Base-by-base conservation (phyloP, 2,329 filamentous ascomycete genomes). In the Pseudogymnoascus pannorum region DNA sequence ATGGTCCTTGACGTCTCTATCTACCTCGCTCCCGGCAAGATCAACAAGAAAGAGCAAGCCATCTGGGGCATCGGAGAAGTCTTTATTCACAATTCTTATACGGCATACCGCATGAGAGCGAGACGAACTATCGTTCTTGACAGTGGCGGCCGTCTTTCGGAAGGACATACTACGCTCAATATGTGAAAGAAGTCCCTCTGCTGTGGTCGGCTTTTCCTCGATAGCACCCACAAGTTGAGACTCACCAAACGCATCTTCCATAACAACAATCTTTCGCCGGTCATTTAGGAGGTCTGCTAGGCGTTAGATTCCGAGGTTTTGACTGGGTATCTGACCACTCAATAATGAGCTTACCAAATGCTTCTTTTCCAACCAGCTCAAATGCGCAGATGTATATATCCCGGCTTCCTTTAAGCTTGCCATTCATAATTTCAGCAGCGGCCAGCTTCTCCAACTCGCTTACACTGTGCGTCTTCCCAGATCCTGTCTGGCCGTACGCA, bases 381-480 rank as follows among this genome's bases (percentile, higher is more conserved):
- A 96, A 87, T 74, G 92, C 96, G 8, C 92, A 96, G 29, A 92
- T 84, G 5, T 93, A 93, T 64, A 97, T 96, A 61, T 97, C 80
- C 3, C 93, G 92, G 0, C 91, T 89, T 66, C 93, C 84, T 18
- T 92, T 87, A 3, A 87, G 78, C 2, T 80, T 84, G 48, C 93
- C 93, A 91, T 96, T 96, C 83, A 87, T 97, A 5, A 79, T 68
- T 60, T 77, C 74, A 36, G 72, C 68, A 2, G 74, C 74, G 5
- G 77, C 75, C 2, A 78, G 71, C 9, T 73, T 63, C 65, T 79
- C 74, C 0, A 81, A 67, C 2, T 70, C 69, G 60, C 71, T 76
- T 60, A 80, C 71, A 0, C 77, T 79, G 62, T 71, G 75, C 0
- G 77, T 80, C 67, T 80, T 79, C 11, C 78, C 78, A 1, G 78